A percentile compares a stretch with the other conserved stretches of the same genome.
phyloP scores from a whole-genome alignment of 352 stramenopile species.

The Peronospora destructor region DNA sequence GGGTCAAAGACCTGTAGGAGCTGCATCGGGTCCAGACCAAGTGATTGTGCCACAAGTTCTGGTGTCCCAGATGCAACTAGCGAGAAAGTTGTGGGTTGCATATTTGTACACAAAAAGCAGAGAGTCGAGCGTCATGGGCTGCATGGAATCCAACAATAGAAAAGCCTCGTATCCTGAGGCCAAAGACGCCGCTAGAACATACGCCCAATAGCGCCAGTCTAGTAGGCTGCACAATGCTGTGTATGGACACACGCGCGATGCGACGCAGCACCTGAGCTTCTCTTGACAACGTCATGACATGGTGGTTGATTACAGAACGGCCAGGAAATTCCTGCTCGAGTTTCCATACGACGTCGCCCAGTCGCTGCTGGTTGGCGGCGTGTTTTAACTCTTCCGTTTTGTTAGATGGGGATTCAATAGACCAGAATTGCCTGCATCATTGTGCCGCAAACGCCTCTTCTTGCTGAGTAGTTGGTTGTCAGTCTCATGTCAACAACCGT shows the following conservation, averaged over 20 bases:
- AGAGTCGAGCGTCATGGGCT: slow-evolving; percentile 23
- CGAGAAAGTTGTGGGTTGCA: slow-evolving; percentile 51
- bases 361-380: not conserved
- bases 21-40: slow-evolving; percentile 31
- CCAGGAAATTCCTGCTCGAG: slow-evolving; percentile 52
- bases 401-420: not conserved
- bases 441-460: no score
- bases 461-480: no score
- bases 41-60: slow-evolving; percentile 36
- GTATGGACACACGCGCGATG: slow-evolving; percentile 36
- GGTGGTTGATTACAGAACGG: slow-evolving; percentile 31
- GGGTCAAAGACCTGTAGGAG: slow-evolving; percentile 32
- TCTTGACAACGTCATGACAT: slow-evolving; percentile 23
- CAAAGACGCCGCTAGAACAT: slow-evolving; percentile 41
- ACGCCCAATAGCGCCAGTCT: slow-evolving; percentile 38
- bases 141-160: slow-evolving; percentile 33
- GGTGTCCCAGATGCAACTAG: slow-evolving; percentile 60
- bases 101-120: slow-evolving; percentile 50
- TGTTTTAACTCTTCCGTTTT: slow-evolving; percentile 14
- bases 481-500: no score
- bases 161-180: slow-evolving; percentile 41
- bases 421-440: no score
- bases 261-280: slow-evolving; percentile 34
- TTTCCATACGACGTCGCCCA: slow-evolving; percentile 54
- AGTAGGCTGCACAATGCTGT: slow-evolving; percentile 42